phyloP scores from a whole-genome alignment of 805 yeast genomes.

The Wickerhamiella lipophila region DNA sequence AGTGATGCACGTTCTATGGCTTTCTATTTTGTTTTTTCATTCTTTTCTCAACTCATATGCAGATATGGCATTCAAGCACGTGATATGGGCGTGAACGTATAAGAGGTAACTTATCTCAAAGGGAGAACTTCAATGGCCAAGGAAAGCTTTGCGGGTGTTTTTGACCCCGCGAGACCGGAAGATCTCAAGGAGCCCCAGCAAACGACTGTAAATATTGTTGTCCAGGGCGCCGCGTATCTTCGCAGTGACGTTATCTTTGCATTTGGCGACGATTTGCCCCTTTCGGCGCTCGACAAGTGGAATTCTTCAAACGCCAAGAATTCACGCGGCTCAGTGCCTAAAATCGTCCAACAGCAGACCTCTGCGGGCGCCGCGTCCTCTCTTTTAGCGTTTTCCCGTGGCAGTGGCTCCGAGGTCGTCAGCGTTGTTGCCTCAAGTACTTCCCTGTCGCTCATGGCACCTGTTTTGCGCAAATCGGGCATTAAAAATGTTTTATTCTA shows the following conservation, averaged over 20 bases:
- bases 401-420: slow-evolving; percentile 25
- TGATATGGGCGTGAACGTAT: neutral
- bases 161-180: neutral
- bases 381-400: slow-evolving; percentile 50
- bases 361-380: slow-evolving; percentile 76
- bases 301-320: slow-evolving; percentile 38
- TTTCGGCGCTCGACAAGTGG: slow-evolving; percentile 57
- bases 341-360: slow-evolving; percentile 44
- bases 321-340: slow-evolving; percentile 46
- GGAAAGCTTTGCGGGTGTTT: slow-evolving; percentile 7
- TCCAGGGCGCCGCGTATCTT: slow-evolving; percentile 27
- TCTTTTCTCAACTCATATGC: too few relatives aligned
- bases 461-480: slow-evolving; percentile 30
- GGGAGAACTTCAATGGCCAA: slow-evolving; percentile 2
- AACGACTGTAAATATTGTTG: slow-evolving; percentile 22
- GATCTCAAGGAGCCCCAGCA: slow-evolving; percentile 8
- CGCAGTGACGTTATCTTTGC: slow-evolving; percentile 33
- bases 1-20: too few relatives aligned
- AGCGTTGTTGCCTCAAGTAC: slow-evolving; percentile 52
- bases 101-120: slow-evolving; percentile 2
- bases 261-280: slow-evolving; percentile 52
- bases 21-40: neutral
- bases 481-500: slow-evolving; percentile 38
- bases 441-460: slow-evolving; percentile 56
- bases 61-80: slow-evolving; percentile 9